Percentiles rank a stretch among this genome's conserved stretches.
phyloP scores from a whole-genome alignment of 176 grass and related monocot genomes.

The Carex kokanica region DNA sequence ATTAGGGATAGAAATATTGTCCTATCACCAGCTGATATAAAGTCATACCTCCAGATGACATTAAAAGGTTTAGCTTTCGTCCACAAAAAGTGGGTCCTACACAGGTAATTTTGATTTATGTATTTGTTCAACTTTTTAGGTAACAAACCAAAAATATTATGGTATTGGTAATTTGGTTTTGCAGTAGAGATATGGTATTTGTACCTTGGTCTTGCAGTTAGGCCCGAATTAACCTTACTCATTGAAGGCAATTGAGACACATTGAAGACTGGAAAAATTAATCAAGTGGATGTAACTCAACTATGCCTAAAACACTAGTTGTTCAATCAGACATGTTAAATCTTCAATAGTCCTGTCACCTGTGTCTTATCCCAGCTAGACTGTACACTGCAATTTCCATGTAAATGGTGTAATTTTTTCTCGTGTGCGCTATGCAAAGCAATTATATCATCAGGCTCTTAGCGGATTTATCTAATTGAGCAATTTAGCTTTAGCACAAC shows the following conservation, averaged over 20 bases:
- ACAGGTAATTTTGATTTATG: conserved; percentile 63
- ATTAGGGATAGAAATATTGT: conserved; percentile 86
- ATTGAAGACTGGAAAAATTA: not conserved
- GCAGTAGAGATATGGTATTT: not conserved
- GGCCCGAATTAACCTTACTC: not conserved
- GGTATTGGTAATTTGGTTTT: conserved; percentile 7
- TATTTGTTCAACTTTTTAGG: conserved; percentile 4
- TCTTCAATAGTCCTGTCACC: conserved; percentile 4
- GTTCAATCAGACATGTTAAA: not conserved
- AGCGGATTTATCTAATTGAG: not conserved
- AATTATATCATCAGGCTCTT: not conserved
- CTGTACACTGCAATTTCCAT: not conserved
- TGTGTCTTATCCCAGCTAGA: not conserved
- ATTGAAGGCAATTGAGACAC: not conserved
- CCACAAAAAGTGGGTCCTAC: conserved; percentile 95
- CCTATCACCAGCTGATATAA: conserved; percentile 80
- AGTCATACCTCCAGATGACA: conserved; percentile 97
- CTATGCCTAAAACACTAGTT: not conserved
- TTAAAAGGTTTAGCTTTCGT: conserved; percentile 86
- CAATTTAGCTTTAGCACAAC: not conserved
- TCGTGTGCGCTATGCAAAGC: not conserved
- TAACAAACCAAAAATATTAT: not conserved
- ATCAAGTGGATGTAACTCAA: not conserved
- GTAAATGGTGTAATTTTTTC: not conserved
- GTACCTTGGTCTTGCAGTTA: not conserved